Percentiles rank a stretch among this genome's conserved stretches.
These are phyloP conservation scores for Coemansia sp. DNA, from an alignment of 192 early-diverging fungal species.

Conservation along the genomic window DNA sequence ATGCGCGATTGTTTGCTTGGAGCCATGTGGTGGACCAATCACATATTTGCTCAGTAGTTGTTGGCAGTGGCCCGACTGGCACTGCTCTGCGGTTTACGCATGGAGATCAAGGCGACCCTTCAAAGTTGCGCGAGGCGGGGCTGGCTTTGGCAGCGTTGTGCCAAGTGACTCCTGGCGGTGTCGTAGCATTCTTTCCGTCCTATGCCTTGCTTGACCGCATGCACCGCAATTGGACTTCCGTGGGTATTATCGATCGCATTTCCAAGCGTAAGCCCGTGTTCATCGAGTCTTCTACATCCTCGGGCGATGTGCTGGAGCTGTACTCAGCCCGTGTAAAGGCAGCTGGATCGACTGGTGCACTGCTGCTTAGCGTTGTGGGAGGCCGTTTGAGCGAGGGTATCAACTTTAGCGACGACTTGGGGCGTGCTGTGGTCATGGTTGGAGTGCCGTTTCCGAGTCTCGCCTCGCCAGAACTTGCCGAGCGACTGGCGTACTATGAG, in stretches of 20 bases:
- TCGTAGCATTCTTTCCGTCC: slow-evolving; percentile 87
- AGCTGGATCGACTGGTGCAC: slow-evolving; percentile 55
- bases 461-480: slow-evolving; percentile 69
- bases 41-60: slow-evolving; percentile 66
- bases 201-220: slow-evolving; percentile 74
- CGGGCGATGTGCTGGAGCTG: slow-evolving; percentile 58
- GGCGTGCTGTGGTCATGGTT: slow-evolving; percentile 81
- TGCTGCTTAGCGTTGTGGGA: slow-evolving; percentile 87
- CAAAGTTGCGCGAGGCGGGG: slow-evolving; percentile 67
- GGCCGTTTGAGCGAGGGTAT: slow-evolving; percentile 94
- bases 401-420: slow-evolving; percentile 85
- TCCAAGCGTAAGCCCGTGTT: slow-evolving; percentile 69
- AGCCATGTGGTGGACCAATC: slow-evolving; percentile 80
- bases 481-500: slow-evolving; percentile 43
- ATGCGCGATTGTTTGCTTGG: slow-evolving; percentile 70
- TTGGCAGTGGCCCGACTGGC: slow-evolving; percentile 66
- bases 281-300: slow-evolving; percentile 59
- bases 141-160: slow-evolving; percentile 67
- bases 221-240: slow-evolving; percentile 53
- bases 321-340: slow-evolving; percentile 58
- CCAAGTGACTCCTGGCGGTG: slow-evolving; percentile 74
- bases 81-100: slow-evolving; percentile 66
- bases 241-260: slow-evolving; percentile 54
- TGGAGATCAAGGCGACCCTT: slow-evolving; percentile 10
- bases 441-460: slow-evolving; percentile 87